Conservation (phyloP, 768 basidiomycete species). For the Nidularia sp. region DNA sequence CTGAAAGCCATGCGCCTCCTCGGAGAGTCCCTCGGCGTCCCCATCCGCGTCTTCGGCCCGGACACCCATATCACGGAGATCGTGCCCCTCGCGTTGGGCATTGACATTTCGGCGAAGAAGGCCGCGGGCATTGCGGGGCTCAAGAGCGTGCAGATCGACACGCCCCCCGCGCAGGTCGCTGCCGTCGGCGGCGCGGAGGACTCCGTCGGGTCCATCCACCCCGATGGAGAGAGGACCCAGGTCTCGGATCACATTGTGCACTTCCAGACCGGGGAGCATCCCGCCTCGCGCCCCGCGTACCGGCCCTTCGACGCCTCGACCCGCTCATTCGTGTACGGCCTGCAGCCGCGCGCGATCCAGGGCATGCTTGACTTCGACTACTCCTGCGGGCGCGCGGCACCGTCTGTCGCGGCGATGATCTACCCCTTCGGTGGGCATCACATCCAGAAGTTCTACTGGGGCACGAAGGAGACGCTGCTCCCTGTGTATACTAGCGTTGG, state of each 20-base stretch:
- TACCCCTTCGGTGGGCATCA: constrained; percentile 99
- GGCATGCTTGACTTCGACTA: constrained; percentile 97
- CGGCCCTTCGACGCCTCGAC: constrained; percentile 91
- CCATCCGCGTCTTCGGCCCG: constrained; percentile 95
- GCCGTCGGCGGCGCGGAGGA: constrained; percentile 34
- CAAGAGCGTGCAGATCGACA: constrained; percentile 31
- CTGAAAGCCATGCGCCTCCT: constrained; percentile 98
- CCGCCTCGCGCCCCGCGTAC: constrained; percentile 65
- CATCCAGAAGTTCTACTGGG: constrained; percentile 99
- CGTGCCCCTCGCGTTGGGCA: constrained; percentile 94
- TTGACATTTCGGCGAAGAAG: constrained; percentile 49
- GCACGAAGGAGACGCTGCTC: constrained; percentile 96
- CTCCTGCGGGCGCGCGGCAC: constrained; percentile 88
- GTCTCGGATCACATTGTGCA: constrained; percentile 86
- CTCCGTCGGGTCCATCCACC: constrained; percentile 66
- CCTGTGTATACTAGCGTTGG: constrained; percentile 93
- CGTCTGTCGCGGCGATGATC: constrained; percentile 98
- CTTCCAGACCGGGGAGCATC: constrained; percentile 56
- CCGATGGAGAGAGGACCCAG: constrained; percentile 79
- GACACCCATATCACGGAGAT: constrained; percentile 99
- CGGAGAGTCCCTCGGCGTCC: constrained; percentile 94
- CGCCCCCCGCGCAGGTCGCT: constrained; percentile 32
- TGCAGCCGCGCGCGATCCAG: constrained; percentile 98
- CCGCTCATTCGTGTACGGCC: constrained; percentile 97
- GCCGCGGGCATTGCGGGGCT: constrained; percentile 24